These are phyloP conservation scores for Xylaria curta DNA, from an alignment of 495 filamentous ascomycete genomes.

Conservation along the genomic window DNA sequence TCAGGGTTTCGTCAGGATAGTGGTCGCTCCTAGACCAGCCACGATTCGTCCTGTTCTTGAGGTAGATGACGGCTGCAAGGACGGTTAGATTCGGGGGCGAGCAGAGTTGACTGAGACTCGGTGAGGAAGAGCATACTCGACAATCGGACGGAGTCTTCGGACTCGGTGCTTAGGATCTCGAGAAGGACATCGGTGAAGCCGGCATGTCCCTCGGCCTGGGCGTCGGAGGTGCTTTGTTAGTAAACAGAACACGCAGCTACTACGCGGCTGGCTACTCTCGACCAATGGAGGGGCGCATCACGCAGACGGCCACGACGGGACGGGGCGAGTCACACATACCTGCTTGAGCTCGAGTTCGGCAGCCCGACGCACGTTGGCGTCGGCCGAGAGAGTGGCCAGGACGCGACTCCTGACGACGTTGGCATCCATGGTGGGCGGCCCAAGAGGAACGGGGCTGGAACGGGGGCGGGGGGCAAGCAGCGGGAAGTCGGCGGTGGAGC, in stretches of 20 bases:
- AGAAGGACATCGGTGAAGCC: slow-evolving; percentile 90
- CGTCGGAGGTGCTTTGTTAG: slow-evolving; percentile 19
- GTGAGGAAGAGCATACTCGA: slow-evolving; percentile 69
- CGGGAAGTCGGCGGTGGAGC: slow-evolving; percentile 9
- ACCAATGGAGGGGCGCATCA: slow-evolving; percentile 22
- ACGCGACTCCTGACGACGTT: slow-evolving; percentile 85
- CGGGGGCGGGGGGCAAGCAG: neutral
- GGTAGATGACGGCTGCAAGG: slow-evolving; percentile 84
- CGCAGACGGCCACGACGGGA: slow-evolving; percentile 21
- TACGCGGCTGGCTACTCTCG: neutral
- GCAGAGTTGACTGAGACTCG: slow-evolving; percentile 20
- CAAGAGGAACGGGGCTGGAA: slow-evolving; percentile 12
- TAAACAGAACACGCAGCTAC: slow-evolving; percentile 7
- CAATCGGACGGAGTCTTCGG: slow-evolving; percentile 79
- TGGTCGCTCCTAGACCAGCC: slow-evolving; percentile 86
- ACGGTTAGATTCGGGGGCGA: slow-evolving; percentile 27
- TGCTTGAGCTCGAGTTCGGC: slow-evolving; percentile 94
- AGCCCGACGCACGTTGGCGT: slow-evolving; percentile 82
- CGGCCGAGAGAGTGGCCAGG: slow-evolving; percentile 81
- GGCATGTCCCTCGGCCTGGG: slow-evolving; percentile 86
- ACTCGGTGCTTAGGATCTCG: slow-evolving; percentile 87
- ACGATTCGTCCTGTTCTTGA: slow-evolving; percentile 94
- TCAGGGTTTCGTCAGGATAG: slow-evolving; percentile 64
- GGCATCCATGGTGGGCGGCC: slow-evolving; percentile 75
- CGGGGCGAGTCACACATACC: slow-evolving; percentile 60